Evolutionary conservation across 352 stramenopile species (phyloP).

Genomic region (Phytophthora pluvialis): DNA sequence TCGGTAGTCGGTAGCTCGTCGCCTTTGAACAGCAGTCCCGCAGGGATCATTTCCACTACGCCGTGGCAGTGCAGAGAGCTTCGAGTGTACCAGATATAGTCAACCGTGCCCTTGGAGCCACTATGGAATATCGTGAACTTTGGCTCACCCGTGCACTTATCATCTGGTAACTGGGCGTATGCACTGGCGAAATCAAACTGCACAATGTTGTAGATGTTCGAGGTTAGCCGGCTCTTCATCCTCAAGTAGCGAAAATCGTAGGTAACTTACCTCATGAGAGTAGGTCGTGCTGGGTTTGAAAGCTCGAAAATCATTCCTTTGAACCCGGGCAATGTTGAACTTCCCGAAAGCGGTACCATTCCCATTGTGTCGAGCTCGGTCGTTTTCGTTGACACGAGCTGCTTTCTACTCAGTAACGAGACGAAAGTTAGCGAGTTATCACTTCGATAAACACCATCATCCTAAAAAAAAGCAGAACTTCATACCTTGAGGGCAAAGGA

Average conservation of each 20-base stretch:
- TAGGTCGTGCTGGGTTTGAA: slow-evolving; percentile 27
- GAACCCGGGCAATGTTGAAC: slow-evolving; percentile 34
- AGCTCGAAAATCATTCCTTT: slow-evolving; percentile 26
- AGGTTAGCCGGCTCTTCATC: background rate
- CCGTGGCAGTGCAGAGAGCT: slow-evolving; percentile 62
- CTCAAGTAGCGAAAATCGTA: background rate
- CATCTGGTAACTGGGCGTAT: slow-evolving; percentile 62
- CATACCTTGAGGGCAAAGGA: slow-evolving; percentile 35
- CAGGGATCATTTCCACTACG: slow-evolving; percentile 67
- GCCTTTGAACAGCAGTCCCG: slow-evolving; percentile 55
- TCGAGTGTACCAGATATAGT: slow-evolving; percentile 76
- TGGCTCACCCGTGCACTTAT: slow-evolving; percentile 59
- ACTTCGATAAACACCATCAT: background rate
- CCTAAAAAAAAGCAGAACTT: background rate
- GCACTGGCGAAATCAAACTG: slow-evolving; percentile 66
- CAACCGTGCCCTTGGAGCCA: slow-evolving; percentile 59
- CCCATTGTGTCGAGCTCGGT: slow-evolving; percentile 39
- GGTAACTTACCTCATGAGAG: slow-evolving; percentile 37
- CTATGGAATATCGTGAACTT: slow-evolving; percentile 81
- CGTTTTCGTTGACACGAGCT: slow-evolving; percentile 45
- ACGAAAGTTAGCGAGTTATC: background rate
- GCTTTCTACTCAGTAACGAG: slow-evolving; percentile 33
- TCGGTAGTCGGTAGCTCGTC: slow-evolving; percentile 58
- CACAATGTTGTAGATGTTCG: slow-evolving; percentile 2
- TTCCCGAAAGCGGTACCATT: slow-evolving; percentile 49